Evolutionary conservation across 2,329 filamentous ascomycete genomes (phyloP).

Genomic region (Aspergillus pseudoterreus): DNA sequence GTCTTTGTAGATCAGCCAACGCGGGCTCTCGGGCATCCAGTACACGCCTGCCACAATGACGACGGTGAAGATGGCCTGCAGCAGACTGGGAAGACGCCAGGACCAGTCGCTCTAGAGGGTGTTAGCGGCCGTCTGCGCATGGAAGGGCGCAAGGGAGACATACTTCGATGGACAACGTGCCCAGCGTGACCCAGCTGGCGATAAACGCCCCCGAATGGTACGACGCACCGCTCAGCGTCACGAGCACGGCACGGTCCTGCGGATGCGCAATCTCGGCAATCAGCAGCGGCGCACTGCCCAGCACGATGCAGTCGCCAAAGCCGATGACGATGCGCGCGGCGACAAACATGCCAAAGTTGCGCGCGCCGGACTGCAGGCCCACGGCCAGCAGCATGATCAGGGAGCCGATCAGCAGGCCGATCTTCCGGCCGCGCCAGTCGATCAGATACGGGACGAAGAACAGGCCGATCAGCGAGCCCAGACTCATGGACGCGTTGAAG

Average conservation of each 20-base stretch:
- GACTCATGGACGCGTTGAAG: constrained; percentile 8
- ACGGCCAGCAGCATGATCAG: constrained; percentile 12
- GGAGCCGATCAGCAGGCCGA: constrained; percentile 15
- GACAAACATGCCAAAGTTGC: constrained; percentile 25
- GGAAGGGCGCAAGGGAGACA: too few species aligned
- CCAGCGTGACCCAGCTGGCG: constrained; percentile 4
- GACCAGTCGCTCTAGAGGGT: constrained; percentile 11
- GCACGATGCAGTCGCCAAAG: constrained; percentile 14
- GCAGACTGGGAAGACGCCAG: constrained; percentile 18
- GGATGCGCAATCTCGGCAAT: constrained; percentile 24
- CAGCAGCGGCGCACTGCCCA: constrained; percentile 15
- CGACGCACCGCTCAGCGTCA: constrained; percentile 8
- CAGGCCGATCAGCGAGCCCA: neutral
- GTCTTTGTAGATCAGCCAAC: constrained; percentile 2
- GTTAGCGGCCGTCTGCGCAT: neutral
- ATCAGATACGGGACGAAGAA: neutral
- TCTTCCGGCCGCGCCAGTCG: constrained; percentile 17
- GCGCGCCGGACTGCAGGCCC: constrained; percentile 21
- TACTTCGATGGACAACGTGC: neutral
- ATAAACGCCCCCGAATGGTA: constrained; percentile 21
- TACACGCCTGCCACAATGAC: constrained; percentile 11
- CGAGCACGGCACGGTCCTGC: constrained; percentile 19
- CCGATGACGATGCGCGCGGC: constrained; percentile 23
- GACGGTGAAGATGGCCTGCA: constrained; percentile 19
- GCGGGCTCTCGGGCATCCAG: constrained; percentile 16